Conservation (phyloP, 1,284 basidiomycete species). For the Kwoniella shivajii region DNA sequence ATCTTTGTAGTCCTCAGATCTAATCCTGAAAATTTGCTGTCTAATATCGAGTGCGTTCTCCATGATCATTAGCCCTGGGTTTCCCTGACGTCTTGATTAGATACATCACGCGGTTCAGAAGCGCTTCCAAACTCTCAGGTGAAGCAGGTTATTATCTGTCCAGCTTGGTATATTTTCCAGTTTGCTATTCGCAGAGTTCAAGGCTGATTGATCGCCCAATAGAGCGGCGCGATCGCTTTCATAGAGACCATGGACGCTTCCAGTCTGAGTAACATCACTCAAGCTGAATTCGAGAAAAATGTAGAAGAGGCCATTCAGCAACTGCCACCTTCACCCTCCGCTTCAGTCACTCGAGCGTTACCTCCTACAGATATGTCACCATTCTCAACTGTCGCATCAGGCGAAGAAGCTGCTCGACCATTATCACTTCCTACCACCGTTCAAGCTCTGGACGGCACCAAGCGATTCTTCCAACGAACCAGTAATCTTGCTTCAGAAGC, state of each 20-base stretch:
- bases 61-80: background rate
- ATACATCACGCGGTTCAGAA: slow-evolving; percentile 94
- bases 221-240: slow-evolving; percentile 91
- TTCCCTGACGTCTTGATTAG: slow-evolving; percentile 55
- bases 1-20: slow-evolving; percentile 93
- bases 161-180: slow-evolving; percentile 68
- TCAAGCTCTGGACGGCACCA: slow-evolving; percentile 71
- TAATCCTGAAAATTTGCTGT: slow-evolving; percentile 88
- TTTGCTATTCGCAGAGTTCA: background rate
- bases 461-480: slow-evolving; percentile 78
- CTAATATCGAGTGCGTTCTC: slow-evolving; percentile 82
- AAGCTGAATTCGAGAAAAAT: slow-evolving; percentile 86
- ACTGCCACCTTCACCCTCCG: slow-evolving; percentile 59
- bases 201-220: too few species aligned
- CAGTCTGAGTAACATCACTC: slow-evolving; percentile 85
- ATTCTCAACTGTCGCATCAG: slow-evolving; percentile 52
- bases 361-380: slow-evolving; percentile 39
- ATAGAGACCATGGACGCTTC: slow-evolving; percentile 97
- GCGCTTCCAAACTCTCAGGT: slow-evolving; percentile 83
- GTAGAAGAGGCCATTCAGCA: slow-evolving; percentile 75
- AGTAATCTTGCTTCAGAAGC: slow-evolving; percentile 66
- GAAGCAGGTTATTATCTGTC: slow-evolving; percentile 98
- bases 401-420: slow-evolving; percentile 81
- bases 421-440: slow-evolving; percentile 65
- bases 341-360: slow-evolving; percentile 33